A percentile compares a stretch with the other conserved stretches of the same genome.
Evolutionary conservation across 2,329 filamentous ascomycete species (phyloP).

Genomic region (Colletotrichum caudatum): DNA sequence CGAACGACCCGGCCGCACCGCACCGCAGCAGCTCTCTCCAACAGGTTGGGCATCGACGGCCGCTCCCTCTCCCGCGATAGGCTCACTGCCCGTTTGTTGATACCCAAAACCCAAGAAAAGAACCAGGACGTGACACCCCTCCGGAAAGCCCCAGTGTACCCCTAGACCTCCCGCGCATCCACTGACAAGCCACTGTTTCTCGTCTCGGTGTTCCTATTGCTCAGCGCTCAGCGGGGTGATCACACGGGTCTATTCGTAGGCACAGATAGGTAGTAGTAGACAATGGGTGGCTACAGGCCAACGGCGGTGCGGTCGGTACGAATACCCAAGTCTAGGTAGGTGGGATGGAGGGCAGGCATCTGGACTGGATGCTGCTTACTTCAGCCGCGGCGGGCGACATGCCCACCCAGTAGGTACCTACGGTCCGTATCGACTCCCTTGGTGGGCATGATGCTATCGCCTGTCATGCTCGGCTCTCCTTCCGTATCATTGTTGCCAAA

Average conservation of each 20-base stretch:
- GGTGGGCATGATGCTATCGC: conserved; percentile 14
- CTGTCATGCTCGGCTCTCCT: conserved; percentile 17
- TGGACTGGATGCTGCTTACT: not conserved
- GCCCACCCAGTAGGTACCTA: not conserved
- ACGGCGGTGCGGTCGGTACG: not conserved
- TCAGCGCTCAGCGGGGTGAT: conserved; percentile 32
- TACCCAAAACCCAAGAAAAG: conserved; percentile 34
- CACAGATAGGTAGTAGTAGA: not conserved
- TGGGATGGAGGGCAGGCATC: not conserved
- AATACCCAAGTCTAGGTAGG: not conserved
- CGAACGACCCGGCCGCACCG: not conserved
- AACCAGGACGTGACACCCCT: conserved; percentile 23
- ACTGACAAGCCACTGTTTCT: conserved; percentile 41
- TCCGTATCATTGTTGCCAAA: conserved; percentile 16
- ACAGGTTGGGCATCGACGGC: conserved; percentile 43
- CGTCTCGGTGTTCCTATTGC: conserved; percentile 35
- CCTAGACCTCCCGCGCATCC: conserved; percentile 28
- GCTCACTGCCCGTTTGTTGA: conserved; percentile 17
- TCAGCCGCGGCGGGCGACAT: not conserved
- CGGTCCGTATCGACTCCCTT: conserved; percentile 1
- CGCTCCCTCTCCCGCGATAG: conserved; percentile 34
- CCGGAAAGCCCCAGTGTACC: conserved; percentile 10
- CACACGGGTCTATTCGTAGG: conserved; percentile 8
- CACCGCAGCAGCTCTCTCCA: conserved; percentile 20
- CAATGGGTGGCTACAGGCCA: conserved; percentile 21